Evolutionary conservation across 1,284 basidiomycete species (phyloP), one percentile per base, ranked within the genome.

Genomic region (Marasmius oreades): DNA sequence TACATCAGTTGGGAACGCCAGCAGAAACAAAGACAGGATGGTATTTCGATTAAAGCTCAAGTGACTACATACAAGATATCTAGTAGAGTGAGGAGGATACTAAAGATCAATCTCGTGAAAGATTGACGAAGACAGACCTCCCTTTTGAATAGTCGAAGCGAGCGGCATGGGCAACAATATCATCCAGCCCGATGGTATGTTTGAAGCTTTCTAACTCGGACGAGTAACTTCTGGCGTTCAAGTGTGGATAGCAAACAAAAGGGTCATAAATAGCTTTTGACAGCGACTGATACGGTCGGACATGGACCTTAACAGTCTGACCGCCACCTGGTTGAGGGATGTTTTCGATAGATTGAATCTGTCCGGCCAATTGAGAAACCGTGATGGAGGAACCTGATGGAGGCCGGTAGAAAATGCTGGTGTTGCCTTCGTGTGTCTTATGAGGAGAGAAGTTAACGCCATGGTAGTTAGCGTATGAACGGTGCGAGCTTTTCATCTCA

Each of bases 41-140:
- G n/a, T n/a, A n/a, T n/a, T n/a, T n/a, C n/a, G n/a, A n/a, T n/a
- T n/a, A n/a, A n/a, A n/a, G n/a, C n/a, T n/a, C n/a, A n/a, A n/a
- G n/a, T n/a, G n/a, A n/a, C n/a, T n/a, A n/a, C n/a, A n/a, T n/a
- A n/a, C n/a, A n/a, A n/a, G n/a, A n/a, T n/a, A n/a, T n/a, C n/a
- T n/a, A n/a, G n/a, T n/a, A n/a, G n/a, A n/a, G n/a, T n/a, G n/a
- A n/a, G n/a, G n/a, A n/a, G n/a, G n/a, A n/a, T n/a, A n/a, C n/a
- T n/a, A n/a, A n/a, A n/a, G 14, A 26, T 39, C 36, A 56, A 28
- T 22, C 48, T 23, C 55, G 51, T 1, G 55, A 56, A 14, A 56
- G 16, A 46, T 56, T 56, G 10, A 43, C 26, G 12, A 56, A n/a
- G 8, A 56, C 55, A 36, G 55, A 56, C 22, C 42, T 11, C n/a